A percentile compares a stretch with the other conserved stretches of the same genome.
Conservation (phyloP, 202 grass and related monocot species). For the Dendrocalamus latiflorus region DNA sequence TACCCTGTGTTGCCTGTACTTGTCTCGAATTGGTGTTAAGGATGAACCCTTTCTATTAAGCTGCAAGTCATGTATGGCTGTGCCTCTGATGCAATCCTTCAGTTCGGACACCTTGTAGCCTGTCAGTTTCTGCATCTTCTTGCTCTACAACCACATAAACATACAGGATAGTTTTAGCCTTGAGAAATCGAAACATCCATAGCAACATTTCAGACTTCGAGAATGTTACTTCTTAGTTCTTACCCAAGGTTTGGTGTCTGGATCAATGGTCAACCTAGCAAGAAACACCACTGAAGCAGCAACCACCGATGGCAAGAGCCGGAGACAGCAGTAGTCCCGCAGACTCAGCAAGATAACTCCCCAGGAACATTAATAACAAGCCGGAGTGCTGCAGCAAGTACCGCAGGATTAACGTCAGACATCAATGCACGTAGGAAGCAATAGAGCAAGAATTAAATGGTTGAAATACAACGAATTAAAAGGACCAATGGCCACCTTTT, state of each 20-base stretch:
- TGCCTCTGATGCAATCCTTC: slow-evolving; percentile 50
- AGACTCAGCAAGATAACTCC: slow-evolving; percentile 50
- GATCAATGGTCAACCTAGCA: slow-evolving; percentile 61
- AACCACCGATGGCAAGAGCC: slow-evolving; percentile 74
- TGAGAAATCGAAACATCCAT: background rate
- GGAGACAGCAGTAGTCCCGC: slow-evolving; percentile 1
- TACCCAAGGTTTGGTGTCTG: slow-evolving; percentile 72
- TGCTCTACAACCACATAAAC: too few relatives aligned
- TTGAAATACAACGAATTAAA: background rate
- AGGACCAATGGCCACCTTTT: slow-evolving; percentile 36
- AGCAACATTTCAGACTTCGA: too few relatives aligned
- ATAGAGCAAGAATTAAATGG: background rate
- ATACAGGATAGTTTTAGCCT: slow-evolving; percentile 16
- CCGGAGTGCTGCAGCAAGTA: slow-evolving; percentile 42
- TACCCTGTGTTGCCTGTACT: slow-evolving; percentile 90
- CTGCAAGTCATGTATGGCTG: slow-evolving; percentile 68
- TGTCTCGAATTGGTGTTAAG: slow-evolving; percentile 51
- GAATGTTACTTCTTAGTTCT: background rate
- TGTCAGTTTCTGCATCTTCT: too few relatives aligned
- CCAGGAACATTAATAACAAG: slow-evolving; percentile 60
- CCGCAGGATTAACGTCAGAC: slow-evolving; percentile 22
- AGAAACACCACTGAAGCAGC: slow-evolving; percentile 80
- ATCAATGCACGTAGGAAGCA: background rate
- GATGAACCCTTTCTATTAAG: slow-evolving; percentile 49
- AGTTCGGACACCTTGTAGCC: slow-evolving; percentile 68